Evolutionary conservation across 116 monocot species (phyloP), one percentile per base, ranked within the genome.

Genomic region (Papilionanthe hybrid): DNA sequence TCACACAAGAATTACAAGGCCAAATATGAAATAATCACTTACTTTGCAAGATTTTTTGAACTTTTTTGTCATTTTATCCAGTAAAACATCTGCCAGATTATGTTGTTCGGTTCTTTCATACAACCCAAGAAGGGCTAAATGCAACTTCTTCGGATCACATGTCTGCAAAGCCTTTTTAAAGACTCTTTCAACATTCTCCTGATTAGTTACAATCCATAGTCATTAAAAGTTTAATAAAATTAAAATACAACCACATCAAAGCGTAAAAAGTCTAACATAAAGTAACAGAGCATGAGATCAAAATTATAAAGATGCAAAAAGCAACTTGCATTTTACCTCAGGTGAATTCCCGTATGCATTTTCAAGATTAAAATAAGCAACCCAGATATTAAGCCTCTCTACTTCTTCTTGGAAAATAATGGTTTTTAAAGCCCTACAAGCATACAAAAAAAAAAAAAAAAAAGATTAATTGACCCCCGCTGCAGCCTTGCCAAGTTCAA

Each of bases 351-450:
- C 97, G 81, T 94, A 91, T 85, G 89, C 88, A 86, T 92, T 92
- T 81, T 97, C 97, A 75, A 97, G 75, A 84, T 97, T 97, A 42
- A 97, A 86, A 81, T 92, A 97, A 22, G 97, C 97, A 1, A 91
- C 89, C 97, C 97, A 97, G 80, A 97, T 82, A 81, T 97, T 97
- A n/a, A 97, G 84, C 79, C 92, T 97, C 79, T 97, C 97, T 55
- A 85, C 89, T 69, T 97, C 97, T 88, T 97, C 94, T 82, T 88
- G 77, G 37, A 90, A 77, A 69, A 82, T 94, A 80, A 97, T 94
- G 28, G 91, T 91, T 84, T 83, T 92, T 78, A 97, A 81, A 82
- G 97, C 94, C 84, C 97, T 97, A 43, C 79, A 84, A 20, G 44
- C 75, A 79, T 68, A 65, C n/a, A 74, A 20, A 81, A 1, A 55